phyloP scores from a whole-genome alignment of 345 rosid genomes.

The Populus tremula region DNA sequence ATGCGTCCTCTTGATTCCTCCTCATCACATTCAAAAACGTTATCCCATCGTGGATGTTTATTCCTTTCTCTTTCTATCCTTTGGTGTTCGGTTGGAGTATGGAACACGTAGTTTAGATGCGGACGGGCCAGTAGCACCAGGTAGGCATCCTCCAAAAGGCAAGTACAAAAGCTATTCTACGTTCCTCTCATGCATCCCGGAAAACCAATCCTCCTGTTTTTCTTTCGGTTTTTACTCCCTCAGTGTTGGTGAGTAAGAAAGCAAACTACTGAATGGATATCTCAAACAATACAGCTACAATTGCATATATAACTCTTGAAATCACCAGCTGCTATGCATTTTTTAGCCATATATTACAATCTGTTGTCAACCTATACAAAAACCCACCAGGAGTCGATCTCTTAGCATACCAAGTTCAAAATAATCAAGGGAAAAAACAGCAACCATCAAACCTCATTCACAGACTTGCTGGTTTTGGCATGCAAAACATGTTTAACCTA shows the following conservation, averaged over 20 bases:
- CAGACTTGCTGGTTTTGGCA: slow-evolving; percentile 21
- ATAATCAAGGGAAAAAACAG: slow-evolving; percentile 24
- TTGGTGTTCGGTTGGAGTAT: background rate
- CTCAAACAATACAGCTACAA: slow-evolving; percentile 6
- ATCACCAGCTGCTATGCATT: slow-evolving; percentile 19
- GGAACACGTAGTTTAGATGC: background rate
- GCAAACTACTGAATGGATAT: background rate
- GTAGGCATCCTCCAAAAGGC: background rate
- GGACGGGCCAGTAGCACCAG: background rate
- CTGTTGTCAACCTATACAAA: slow-evolving; percentile 59
- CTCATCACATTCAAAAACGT: background rate
- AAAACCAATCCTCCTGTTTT: background rate
- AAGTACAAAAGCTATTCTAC: background rate
- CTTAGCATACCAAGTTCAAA: slow-evolving; percentile 35
- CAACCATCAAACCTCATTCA: slow-evolving; percentile 56
- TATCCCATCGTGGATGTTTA: background rate
- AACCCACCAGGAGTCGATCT: slow-evolving; percentile 36
- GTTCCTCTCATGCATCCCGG: background rate
- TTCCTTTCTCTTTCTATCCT: background rate
- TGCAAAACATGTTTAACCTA: slow-evolving; percentile 26
- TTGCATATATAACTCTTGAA: slow-evolving; percentile 33
- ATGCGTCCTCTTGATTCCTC: background rate
- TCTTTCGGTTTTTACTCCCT: background rate
- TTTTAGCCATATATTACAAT: slow-evolving; percentile 29
- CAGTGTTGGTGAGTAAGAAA: background rate